phyloP scores from a whole-genome alignment of 176 grass and related monocot genomes.

The Carex myosuroides region DNA sequence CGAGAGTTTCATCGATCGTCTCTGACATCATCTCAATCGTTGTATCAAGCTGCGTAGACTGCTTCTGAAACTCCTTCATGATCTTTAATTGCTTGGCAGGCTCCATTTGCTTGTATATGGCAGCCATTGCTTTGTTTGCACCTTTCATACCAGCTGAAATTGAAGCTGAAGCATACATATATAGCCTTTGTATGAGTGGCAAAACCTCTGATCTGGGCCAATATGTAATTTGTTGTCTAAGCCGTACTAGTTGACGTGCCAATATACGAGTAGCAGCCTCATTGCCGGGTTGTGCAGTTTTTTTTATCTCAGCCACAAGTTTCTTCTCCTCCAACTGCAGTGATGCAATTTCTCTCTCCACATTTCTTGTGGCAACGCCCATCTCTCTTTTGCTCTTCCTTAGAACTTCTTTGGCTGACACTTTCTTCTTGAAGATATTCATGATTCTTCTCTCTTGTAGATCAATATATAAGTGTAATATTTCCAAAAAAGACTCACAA shows the following conservation, averaged over 20 bases:
- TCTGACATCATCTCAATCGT: no score
- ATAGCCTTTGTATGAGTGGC: slow-evolving; percentile 97
- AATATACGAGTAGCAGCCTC: slow-evolving; percentile 90
- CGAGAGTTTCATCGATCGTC: no score
- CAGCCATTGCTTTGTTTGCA: slow-evolving; percentile 96
- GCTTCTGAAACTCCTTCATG: no score
- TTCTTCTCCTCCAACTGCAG: slow-evolving; percentile 98
- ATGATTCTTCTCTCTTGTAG: slow-evolving; percentile 32
- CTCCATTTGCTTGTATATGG: slow-evolving; percentile 23
- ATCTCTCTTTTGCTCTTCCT: slow-evolving; percentile 95
- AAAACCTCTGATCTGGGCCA: slow-evolving; percentile 93
- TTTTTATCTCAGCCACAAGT: slow-evolving; percentile 94
- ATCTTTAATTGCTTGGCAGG: no score
- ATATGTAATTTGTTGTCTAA: slow-evolving; percentile 92
- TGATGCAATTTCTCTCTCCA: slow-evolving; percentile 89
- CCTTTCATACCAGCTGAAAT: slow-evolving; percentile 99
- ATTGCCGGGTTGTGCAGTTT: slow-evolving; percentile 93
- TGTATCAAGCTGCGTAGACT: no score
- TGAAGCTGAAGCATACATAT: slow-evolving; percentile 82
- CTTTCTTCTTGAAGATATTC: slow-evolving; percentile 98
- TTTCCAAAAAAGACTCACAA: slow-evolving; percentile 2
- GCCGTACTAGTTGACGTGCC: slow-evolving; percentile 81
- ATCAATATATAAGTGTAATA: neutral
- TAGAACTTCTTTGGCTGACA: slow-evolving; percentile 86
- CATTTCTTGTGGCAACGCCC: slow-evolving; percentile 66